Conservation (phyloP, 306 rosid species). For the Calophaca sinica region DNA sequence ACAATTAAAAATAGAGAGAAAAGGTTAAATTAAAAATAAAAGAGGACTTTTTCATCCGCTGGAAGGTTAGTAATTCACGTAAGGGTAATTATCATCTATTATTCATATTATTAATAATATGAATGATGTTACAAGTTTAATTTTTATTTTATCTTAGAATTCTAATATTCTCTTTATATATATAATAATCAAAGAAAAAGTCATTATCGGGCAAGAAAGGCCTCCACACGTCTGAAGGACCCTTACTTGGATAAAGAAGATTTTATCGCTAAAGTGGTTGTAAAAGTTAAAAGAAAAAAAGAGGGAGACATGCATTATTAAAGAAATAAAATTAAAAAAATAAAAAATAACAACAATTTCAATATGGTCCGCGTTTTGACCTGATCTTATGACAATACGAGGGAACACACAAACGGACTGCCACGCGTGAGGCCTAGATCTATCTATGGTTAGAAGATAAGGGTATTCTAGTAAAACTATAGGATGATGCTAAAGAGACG, state of each 20-base stretch:
- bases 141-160: background rate
- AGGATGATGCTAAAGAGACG: constrained; percentile 41
- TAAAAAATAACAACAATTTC: no score
- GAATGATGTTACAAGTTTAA: constrained; percentile 8
- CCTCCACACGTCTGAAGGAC: constrained; percentile 30
- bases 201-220: background rate
- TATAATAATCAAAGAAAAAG: background rate
- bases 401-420: background rate
- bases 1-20: background rate
- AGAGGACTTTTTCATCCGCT: background rate
- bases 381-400: no score
- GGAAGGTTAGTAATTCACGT: background rate
- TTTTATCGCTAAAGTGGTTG: no score
- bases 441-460: background rate
- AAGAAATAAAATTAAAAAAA: no score
- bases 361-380: no score
- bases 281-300: no score
- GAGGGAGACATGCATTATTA: no score
- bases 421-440: constrained; percentile 36
- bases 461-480: constrained; percentile 44
- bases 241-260: no score
- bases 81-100: constrained; percentile 2
- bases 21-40: background rate
- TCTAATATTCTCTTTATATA: background rate
- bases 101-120: background rate